Base-by-base conservation (phyloP, 352 stramenopile species). In the Aphanomyces cochlioides region DNA sequence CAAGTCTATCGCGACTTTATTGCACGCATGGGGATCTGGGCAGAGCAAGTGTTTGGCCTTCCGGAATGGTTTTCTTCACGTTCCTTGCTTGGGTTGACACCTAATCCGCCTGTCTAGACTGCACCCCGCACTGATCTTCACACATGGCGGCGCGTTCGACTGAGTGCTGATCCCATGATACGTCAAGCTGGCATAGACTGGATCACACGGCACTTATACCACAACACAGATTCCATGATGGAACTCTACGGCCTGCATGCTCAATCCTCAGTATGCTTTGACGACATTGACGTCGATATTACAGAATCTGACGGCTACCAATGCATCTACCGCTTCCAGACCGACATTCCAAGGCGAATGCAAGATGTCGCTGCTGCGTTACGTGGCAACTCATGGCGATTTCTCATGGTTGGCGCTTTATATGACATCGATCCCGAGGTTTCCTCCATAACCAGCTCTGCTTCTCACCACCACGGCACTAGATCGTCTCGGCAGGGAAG, bases 151-250 rank as follows among this genome's bases (percentile, higher is more conserved):
- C n/a, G 21, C 19, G 53, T 56, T 21, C 5, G n/a, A 36, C 54
- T 70, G 5, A 36, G 53, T 13, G 40, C 50, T 28, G 38, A 70
- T n/a, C 48, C 64, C n/a, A 61, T 63, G 19, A 15, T 39, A 7
- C 48, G 64, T n/a, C 43, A 58, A 10, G 13, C n/a, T 13, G 64
- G 64, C 45, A 40, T 70, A 38, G 64, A 70, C n/a, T 70, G 64
- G 64, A 70, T 70, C 54, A 70, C 64, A 10, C 45, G 15, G 8
- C 53, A 61, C 17, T 40, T 70, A 12, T 63, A 54, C 40, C 54
- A 70, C 48, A 70, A 70, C 47, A 63, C 64, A n/a, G 45, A 70
- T n/a, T 5, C 3, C 15, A 70, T 70, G 64, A 47, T 70, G 4
- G 64, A 61, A 8, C 43, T 3, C 4, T 63, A 70, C 40, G 43